A percentile compares a stretch with the other conserved stretches of the same genome.
phyloP scores from a whole-genome alignment of 345 rosid genomes.

The Euphorbia peplus region DNA sequence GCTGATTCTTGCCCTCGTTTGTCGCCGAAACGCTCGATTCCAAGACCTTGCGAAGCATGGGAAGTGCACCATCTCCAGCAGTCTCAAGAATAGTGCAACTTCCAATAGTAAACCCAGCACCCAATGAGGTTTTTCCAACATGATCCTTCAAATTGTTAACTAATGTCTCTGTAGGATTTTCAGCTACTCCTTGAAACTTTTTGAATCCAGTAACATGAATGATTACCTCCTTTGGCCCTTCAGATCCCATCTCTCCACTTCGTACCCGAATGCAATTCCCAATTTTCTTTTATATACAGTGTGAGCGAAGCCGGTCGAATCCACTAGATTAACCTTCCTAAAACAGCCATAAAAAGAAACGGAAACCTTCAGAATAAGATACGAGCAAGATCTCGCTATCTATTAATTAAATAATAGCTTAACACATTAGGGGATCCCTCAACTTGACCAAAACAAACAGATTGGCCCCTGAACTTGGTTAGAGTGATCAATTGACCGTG shows the following conservation, averaged over 20 bases:
- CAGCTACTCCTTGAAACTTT: constrained; percentile 67
- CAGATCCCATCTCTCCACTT: constrained; percentile 62
- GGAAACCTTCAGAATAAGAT: constrained; percentile 1
- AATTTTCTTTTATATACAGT: constrained; percentile 21
- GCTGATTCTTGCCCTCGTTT: constrained; percentile 28
- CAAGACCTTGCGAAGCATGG: constrained; percentile 50
- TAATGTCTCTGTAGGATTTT: constrained; percentile 74
- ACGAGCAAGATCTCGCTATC: neutral
- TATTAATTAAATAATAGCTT: no score
- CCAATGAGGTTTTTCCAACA: constrained; percentile 51
- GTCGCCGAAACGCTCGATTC: constrained; percentile 46
- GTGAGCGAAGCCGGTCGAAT: constrained; percentile 4
- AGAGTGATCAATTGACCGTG: no score
- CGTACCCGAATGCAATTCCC: constrained; percentile 34
- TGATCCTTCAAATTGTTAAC: constrained; percentile 52
- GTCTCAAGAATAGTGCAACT: constrained; percentile 67
- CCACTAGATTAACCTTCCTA: neutral
- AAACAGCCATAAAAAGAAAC: neutral
- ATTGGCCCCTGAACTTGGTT: no score
- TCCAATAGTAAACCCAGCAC: constrained; percentile 61
- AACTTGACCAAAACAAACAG: no score
- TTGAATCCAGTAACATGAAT: constrained; percentile 77
- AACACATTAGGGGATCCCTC: no score
- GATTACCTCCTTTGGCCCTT: constrained; percentile 57
- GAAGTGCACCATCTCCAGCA: constrained; percentile 70